Percentiles rank a stretch among this genome's conserved stretches.
phyloP scores from a whole-genome alignment of 768 basidiomycete species.

The Leccinum ochraceum region DNA sequence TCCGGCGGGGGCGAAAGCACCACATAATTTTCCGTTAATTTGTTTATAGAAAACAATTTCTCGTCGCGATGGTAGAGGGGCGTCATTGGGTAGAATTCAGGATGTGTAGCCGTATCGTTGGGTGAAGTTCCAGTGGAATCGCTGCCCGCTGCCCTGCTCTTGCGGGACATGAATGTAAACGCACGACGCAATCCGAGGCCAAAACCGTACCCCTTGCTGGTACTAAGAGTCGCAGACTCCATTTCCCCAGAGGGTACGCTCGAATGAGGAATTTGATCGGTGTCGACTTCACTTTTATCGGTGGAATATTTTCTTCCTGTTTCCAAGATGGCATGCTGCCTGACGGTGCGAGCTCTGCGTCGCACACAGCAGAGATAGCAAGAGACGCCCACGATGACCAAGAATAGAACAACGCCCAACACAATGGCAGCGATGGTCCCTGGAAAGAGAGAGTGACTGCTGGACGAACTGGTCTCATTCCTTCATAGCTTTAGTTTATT shows the following conservation, averaged over 20 bases:
- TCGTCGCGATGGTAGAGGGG: slow-evolving; percentile 27
- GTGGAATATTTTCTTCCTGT: neutral
- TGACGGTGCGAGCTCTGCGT: slow-evolving; percentile 41
- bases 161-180: slow-evolving; percentile 28
- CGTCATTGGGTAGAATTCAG: slow-evolving; percentile 26
- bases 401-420: slow-evolving; percentile 54
- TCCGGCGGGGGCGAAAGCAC: slow-evolving; percentile 23
- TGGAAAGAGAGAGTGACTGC: slow-evolving; percentile 35
- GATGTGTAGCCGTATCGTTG: slow-evolving; percentile 8
- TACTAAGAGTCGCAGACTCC: slow-evolving; percentile 30
- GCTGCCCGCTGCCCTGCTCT: slow-evolving; percentile 20
- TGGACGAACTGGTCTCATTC: slow-evolving; percentile 17
- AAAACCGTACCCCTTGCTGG: slow-evolving; percentile 36
- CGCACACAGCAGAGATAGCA: slow-evolving; percentile 50
- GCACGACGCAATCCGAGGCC: slow-evolving; percentile 33
- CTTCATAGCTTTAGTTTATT: slow-evolving; percentile 9
- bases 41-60: slow-evolving; percentile 29
- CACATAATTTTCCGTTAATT: slow-evolving; percentile 22
- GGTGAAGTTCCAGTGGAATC: slow-evolving; percentile 21
- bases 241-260: slow-evolving; percentile 24
- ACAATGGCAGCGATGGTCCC: slow-evolving; percentile 70
- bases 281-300: slow-evolving; percentile 7
- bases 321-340: slow-evolving; percentile 1
- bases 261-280: slow-evolving; percentile 12
- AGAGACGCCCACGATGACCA: slow-evolving; percentile 44